Conservation (phyloP, 2,329 filamentous ascomycete genomes). For the Talaromyces sp. region DNA sequence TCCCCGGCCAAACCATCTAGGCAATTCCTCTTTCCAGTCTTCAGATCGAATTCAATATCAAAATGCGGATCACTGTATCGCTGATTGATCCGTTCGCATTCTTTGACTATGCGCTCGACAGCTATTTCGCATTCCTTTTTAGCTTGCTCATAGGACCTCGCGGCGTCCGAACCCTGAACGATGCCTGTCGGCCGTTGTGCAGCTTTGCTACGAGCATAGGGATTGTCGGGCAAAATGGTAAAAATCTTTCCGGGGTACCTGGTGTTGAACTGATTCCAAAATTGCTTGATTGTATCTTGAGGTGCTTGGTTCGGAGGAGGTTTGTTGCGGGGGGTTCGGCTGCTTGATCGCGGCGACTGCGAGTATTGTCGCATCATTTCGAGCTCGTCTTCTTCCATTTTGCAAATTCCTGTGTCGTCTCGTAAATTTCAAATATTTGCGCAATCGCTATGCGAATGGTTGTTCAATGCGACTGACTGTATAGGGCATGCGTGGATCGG, state of each 20-base stretch:
- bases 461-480: not conserved
- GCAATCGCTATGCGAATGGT: not conserved
- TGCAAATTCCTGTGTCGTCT: not conserved
- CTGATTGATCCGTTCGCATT: slow-evolving; percentile 74
- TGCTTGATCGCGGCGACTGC: slow-evolving; percentile 35
- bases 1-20: slow-evolving; percentile 47
- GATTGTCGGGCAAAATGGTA: slow-evolving; percentile 67
- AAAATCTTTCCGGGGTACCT: slow-evolving; percentile 71
- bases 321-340: slow-evolving; percentile 33
- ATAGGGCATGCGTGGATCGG: not conserved
- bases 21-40: slow-evolving; percentile 55
- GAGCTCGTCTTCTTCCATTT: slow-evolving; percentile 35
- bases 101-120: slow-evolving; percentile 57
- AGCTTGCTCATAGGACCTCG: slow-evolving; percentile 71
- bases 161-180: slow-evolving; percentile 56
- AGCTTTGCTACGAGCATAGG: slow-evolving; percentile 61
- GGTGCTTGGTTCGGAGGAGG: slow-evolving; percentile 53
- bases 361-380: slow-evolving; percentile 27
- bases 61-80: slow-evolving; percentile 87
- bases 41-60: slow-evolving; percentile 75
- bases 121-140: slow-evolving; percentile 64
- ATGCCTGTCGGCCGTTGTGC: slow-evolving; percentile 56
- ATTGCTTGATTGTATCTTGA: slow-evolving; percentile 68
- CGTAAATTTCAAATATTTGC: not conserved
- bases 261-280: slow-evolving; percentile 70